Evolutionary conservation across 306 rosid genomes (phyloP).

Genomic region (Glycyrrhiza uralensis): DNA sequence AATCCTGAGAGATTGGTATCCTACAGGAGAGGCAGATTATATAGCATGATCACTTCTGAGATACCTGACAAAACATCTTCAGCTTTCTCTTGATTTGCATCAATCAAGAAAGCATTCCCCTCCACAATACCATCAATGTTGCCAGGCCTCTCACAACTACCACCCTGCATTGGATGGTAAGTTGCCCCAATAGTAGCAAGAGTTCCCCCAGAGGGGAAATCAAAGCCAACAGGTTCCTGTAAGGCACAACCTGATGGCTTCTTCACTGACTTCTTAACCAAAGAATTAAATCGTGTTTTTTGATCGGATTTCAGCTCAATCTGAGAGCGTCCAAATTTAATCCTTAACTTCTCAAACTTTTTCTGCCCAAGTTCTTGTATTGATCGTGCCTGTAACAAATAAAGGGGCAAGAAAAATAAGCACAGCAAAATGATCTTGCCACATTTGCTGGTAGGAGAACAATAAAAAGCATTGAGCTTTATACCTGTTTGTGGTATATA

Average conservation of each 20-base stretch:
- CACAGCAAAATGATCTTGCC: slow-evolving; percentile 5
- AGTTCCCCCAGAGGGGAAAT: slow-evolving; percentile 86
- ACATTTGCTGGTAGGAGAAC: background rate
- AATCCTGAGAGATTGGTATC: background rate
- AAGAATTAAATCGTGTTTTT: slow-evolving; percentile 54
- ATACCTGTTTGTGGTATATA: slow-evolving; percentile 91
- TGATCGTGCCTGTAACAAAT: slow-evolving; percentile 70
- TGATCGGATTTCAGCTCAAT: slow-evolving; percentile 68
- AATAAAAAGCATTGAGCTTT: background rate
- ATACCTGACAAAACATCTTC: slow-evolving; percentile 84
- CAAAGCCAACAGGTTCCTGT: slow-evolving; percentile 83
- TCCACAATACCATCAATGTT: slow-evolving; percentile 58
- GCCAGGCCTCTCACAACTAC: slow-evolving; percentile 58
- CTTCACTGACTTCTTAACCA: slow-evolving; percentile 62
- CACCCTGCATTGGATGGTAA: slow-evolving; percentile 55
- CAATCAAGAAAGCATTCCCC: slow-evolving; percentile 60
- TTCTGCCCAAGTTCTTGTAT: slow-evolving; percentile 89
- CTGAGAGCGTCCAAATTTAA: slow-evolving; percentile 48
- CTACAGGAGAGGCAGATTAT: background rate
- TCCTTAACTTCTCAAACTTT: slow-evolving; percentile 76
- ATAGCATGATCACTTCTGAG: background rate
- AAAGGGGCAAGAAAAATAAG: slow-evolving; percentile 1
- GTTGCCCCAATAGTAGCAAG: slow-evolving; percentile 62
- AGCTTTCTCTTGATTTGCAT: slow-evolving; percentile 63
- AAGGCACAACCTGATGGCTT: slow-evolving; percentile 58